phyloP scores from a whole-genome alignment of 2,329 filamentous ascomycete species.

The Cryphonectria carpinicola region DNA sequence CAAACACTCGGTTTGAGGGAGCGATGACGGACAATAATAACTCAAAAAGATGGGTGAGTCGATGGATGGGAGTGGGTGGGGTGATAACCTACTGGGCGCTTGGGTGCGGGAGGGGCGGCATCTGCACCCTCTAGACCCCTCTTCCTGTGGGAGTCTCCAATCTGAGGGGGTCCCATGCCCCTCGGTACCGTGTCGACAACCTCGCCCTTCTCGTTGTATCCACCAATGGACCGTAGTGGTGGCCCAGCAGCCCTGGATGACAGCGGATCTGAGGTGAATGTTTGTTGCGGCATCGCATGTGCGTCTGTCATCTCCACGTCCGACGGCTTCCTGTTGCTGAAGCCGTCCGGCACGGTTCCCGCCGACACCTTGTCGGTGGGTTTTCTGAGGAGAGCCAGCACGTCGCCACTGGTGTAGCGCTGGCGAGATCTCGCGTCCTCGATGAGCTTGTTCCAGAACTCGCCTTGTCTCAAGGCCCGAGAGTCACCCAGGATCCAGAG shows the following conservation, averaged over 20 bases:
- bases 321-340: slow-evolving; percentile 9
- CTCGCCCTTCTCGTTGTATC: slow-evolving; percentile 38
- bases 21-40: neutral
- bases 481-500: slow-evolving; percentile 97
- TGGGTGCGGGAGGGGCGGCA: slow-evolving; percentile 38
- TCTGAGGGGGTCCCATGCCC: slow-evolving; percentile 21
- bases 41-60: neutral
- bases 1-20: neutral
- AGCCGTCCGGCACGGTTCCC: slow-evolving; percentile 29
- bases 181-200: slow-evolving; percentile 29
- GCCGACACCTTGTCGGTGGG: slow-evolving; percentile 43
- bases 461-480: slow-evolving; percentile 79
- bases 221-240: slow-evolving; percentile 12
- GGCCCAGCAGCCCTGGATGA: neutral
- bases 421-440: slow-evolving; percentile 76
- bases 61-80: neutral
- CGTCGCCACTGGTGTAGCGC: slow-evolving; percentile 72
- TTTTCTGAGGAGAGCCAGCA: slow-evolving; percentile 53
- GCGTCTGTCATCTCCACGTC: slow-evolving; percentile 37
- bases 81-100: slow-evolving; percentile 45
- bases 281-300: slow-evolving; percentile 5
- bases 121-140: slow-evolving; percentile 46
- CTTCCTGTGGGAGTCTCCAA: slow-evolving; percentile 43
- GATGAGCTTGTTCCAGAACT: slow-evolving; percentile 89
- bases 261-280: neutral